Conservation (phyloP, 73 alveolate genomes). For the Paramecium caudatum region DNA sequence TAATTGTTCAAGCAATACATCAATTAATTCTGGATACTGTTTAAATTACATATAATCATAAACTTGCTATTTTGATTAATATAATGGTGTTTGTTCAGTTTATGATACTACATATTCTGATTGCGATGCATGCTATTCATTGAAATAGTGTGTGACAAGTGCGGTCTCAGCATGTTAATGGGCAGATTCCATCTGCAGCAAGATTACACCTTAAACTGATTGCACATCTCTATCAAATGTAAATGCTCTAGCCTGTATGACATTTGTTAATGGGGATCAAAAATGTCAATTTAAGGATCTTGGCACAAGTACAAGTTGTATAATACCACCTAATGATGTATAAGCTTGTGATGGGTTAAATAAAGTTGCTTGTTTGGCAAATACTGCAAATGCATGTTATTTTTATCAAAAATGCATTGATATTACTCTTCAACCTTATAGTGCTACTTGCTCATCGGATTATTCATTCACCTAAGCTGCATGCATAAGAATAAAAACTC, state of each 20-base stretch:
- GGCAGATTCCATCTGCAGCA: not conserved
- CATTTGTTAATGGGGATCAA: not conserved
- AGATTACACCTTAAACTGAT: not conserved
- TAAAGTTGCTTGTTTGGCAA: constrained; percentile 24
- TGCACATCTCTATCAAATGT: not conserved
- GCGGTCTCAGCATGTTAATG: not conserved
- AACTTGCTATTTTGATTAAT: not conserved
- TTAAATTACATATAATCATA: not conserved
- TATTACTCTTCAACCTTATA: not conserved
- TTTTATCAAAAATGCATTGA: not conserved
- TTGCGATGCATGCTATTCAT: not conserved
- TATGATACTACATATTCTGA: not conserved
- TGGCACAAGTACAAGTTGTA: not conserved
- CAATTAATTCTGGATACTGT: not conserved
- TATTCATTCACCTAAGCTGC: not conserved
- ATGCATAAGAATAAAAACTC: not conserved
- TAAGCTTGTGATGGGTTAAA: constrained; percentile 25
- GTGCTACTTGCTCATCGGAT: not conserved
- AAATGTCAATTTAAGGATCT: not conserved
- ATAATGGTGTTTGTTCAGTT: not conserved
- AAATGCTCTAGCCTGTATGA: constrained; percentile 11
- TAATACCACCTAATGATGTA: not conserved
- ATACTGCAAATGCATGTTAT: not conserved
- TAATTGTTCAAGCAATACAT: not conserved
- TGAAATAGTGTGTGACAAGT: not conserved